Percentiles rank a stretch among this genome's conserved stretches.
Conservation (phyloP, 768 basidiomycete species). For the Cyclocybe aegerita region DNA sequence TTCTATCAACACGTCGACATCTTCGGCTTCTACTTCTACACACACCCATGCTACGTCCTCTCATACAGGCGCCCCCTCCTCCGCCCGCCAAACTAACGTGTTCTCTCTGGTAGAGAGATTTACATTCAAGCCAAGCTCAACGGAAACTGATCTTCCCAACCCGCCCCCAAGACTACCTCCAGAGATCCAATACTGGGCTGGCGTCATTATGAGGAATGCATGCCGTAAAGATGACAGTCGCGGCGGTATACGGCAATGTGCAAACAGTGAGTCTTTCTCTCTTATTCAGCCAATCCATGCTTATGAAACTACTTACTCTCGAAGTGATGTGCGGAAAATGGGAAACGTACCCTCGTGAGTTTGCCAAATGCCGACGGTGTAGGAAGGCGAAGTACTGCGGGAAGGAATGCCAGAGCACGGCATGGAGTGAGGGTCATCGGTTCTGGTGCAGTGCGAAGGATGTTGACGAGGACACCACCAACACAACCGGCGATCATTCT, state of each 20-base stretch:
- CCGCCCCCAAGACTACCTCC: constrained; percentile 72
- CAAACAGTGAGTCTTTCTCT: constrained; percentile 69
- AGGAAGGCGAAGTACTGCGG: constrained; percentile 98
- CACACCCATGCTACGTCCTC: background rate
- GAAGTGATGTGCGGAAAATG: constrained; percentile 95
- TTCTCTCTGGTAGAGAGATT: constrained; percentile 96
- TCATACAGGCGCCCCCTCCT: constrained; percentile 17
- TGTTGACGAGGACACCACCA: constrained; percentile 40
- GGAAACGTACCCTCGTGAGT: constrained; percentile 92
- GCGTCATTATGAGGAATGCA: constrained; percentile 99
- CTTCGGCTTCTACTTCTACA: constrained; percentile 5
- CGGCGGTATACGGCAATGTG: constrained; percentile 96
- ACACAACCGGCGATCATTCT: too few species aligned
- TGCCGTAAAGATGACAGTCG: constrained; percentile 94
- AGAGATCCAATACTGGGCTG: constrained; percentile 99
- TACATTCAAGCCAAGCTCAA: constrained; percentile 88
- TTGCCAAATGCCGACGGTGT: constrained; percentile 95
- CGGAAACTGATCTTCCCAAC: constrained; percentile 67
- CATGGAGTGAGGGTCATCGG: constrained; percentile 94
- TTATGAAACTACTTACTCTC: background rate
- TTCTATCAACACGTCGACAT: background rate
- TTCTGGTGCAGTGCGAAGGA: constrained; percentile 86
- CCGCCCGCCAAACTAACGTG: constrained; percentile 74
- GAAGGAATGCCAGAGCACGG: constrained; percentile 94
- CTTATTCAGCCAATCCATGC: too few species aligned